Evolutionary conservation across 768 basidiomycete species (phyloP), one percentile per base, ranked within the genome.

Genomic region (Pisolithus marmoratus): DNA sequence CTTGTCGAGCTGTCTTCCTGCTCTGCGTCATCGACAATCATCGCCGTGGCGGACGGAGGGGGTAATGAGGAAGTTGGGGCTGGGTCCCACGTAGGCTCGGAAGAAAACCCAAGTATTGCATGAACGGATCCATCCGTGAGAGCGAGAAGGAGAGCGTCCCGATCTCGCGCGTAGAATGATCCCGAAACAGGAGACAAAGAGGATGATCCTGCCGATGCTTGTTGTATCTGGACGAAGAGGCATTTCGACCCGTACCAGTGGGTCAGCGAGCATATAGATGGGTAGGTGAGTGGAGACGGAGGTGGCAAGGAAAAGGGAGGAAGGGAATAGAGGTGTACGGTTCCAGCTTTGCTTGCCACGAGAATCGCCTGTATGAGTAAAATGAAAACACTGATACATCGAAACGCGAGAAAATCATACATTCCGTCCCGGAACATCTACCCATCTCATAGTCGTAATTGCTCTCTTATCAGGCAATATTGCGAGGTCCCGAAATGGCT

Each of bases 81-180:
- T 37, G 71, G 60, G 26, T 49, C 54, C 69, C 76, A 74, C 8
- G 69, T 64, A 6, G 83, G 85, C 24, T 74, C 69, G 6, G 53
- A 56, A 22, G 78, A 77, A 26, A 89, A 20, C 48, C 72, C 65
- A 58, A 79, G 74, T 50, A 90, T 63, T 46, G 76, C 76, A 60
- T 87, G 82, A 59, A 87, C 75, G 8, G 85, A 83, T 1, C 89
- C 90, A 57, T 92, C 89, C 36, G 77, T 74, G 17, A 90, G 72
- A 4, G 81, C 72, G 36, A 89, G 54, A 19, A 88, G 51, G 29
- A 88, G 70, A 1, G 68, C 55, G 60, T 90, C 88, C 29, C 68
- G 67, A 17, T 67, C 62, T 4, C 56, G 63, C 17, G 77, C 58
- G 63, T 88, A 86, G 15, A 72, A 63, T 29, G 88, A 63, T 0